Percentiles rank a stretch among this genome's conserved stretches.
phyloP scores from a whole-genome alignment of 2,329 filamentous ascomycete genomes.

The Periconia sp. region DNA sequence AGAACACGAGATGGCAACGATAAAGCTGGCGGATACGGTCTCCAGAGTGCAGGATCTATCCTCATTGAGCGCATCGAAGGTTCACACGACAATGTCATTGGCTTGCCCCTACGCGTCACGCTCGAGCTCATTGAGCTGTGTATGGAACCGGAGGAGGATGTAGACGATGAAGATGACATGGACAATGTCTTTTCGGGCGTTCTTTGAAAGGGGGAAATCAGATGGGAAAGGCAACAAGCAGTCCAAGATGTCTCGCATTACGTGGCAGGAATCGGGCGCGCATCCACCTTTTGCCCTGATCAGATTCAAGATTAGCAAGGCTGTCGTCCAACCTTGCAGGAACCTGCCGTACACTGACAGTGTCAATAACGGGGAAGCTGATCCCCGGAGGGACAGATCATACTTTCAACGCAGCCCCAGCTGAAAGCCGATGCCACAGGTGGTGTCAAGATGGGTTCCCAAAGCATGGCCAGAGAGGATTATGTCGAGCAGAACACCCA shows the following conservation, averaged over 20 bases:
- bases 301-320: neutral
- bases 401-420: too few relatives aligned
- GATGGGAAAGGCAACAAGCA: neutral
- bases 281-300: neutral
- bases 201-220: neutral
- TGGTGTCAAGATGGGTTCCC: too few relatives aligned
- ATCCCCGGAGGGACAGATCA: too few relatives aligned
- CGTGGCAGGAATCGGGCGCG: neutral
- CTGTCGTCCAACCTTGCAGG: neutral
- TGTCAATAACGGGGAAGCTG: neutral
- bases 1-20: conserved; percentile 88
- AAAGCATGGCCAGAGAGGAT: too few relatives aligned
- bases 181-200: conserved; percentile 10
- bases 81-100: conserved; percentile 90
- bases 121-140: conserved; percentile 85
- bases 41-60: conserved; percentile 86
- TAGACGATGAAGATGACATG: conserved; percentile 38
- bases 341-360: neutral
- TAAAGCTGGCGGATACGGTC: conserved; percentile 93
- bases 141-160: conserved; percentile 65
- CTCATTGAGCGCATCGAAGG: conserved; percentile 89
- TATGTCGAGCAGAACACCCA: too few relatives aligned
- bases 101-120: conserved; percentile 77
- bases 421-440: too few relatives aligned
- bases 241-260: neutral